Evolutionary conservation across 2,329 filamentous ascomycete genomes (phyloP).

Genomic region (Xylaria sp.): DNA sequence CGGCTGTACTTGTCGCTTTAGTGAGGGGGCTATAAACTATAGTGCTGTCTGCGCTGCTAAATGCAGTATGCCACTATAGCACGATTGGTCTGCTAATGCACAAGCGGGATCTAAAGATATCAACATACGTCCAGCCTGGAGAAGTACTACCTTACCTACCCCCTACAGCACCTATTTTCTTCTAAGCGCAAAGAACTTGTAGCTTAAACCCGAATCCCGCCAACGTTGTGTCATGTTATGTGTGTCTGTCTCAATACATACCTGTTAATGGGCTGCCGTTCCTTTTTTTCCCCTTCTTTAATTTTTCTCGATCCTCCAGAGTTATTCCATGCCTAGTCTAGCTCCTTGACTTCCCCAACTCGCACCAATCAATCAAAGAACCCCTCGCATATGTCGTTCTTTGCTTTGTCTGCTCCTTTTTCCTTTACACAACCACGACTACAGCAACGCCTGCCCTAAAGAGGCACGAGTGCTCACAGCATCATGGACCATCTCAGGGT

Average conservation of each 20-base stretch:
- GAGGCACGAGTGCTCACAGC: slow-evolving; percentile 10
- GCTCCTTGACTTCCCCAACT: slow-evolving; percentile 9
- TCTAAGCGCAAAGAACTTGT: not conserved
- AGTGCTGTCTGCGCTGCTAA: not conserved
- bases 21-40: not conserved
- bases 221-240: not conserved
- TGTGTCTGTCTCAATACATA: slow-evolving; percentile 24
- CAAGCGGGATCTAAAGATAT: slow-evolving; percentile 33
- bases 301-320: slow-evolving; percentile 13
- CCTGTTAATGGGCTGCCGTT: slow-evolving; percentile 10
- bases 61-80: not conserved
- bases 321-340: not conserved
- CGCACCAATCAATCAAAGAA: slow-evolving; percentile 12
- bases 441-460: slow-evolving; percentile 23
- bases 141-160: not conserved
- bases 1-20: not conserved
- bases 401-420: slow-evolving; percentile 6
- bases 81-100: slow-evolving; percentile 15
- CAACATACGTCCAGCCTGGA: not conserved
- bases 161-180: too few relatives aligned
- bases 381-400: slow-evolving; percentile 23
- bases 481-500: slow-evolving; percentile 61
- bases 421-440: not conserved
- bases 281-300: slow-evolving; percentile 2
- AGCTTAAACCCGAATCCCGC: slow-evolving; percentile 31